phyloP scores from a whole-genome alignment of 805 yeast genomes.

The Ogataea degrootiae region DNA sequence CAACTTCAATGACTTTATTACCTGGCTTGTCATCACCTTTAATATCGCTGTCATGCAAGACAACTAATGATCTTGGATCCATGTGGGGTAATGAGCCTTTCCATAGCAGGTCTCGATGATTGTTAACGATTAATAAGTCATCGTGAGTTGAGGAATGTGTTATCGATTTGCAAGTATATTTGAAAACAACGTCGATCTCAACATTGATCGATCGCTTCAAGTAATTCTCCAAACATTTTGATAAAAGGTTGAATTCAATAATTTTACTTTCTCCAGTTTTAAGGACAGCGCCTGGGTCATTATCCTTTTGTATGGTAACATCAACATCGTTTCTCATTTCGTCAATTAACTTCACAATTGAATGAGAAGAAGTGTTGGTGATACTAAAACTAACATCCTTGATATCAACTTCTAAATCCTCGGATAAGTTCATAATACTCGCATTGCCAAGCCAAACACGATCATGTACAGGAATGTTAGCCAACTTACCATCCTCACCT shows the following conservation, averaged over 20 bases:
- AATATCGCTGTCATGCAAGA: too few species aligned
- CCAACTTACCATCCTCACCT: conserved; percentile 8
- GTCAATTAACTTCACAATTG: conserved; percentile 4
- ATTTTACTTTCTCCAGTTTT: too few species aligned
- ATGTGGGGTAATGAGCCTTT: conserved; percentile 55
- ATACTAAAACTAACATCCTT: conserved; percentile 24
- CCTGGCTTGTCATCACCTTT: conserved; percentile 3
- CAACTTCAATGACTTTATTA: conserved; percentile 28
- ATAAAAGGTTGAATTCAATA: conserved; percentile 11
- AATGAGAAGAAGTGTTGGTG: conserved; percentile 4
- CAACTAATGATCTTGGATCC: conserved; percentile 59
- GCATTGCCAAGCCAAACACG: conserved; percentile 33
- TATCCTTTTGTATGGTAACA: too few species aligned
- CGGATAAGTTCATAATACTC: conserved; percentile 27
- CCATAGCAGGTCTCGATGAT: conserved; percentile 37
- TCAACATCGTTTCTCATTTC: neutral
- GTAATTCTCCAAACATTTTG: conserved; percentile 12
- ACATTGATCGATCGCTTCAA: conserved; percentile 20
- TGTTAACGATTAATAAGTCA: conserved; percentile 17
- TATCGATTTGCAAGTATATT: conserved; percentile 10
- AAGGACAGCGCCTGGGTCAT: too few species aligned
- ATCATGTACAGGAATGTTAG: conserved; percentile 26
- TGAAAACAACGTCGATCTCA: conserved; percentile 15
- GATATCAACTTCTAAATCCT: conserved; percentile 27
- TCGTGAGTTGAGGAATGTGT: too few species aligned